phyloP scores from a whole-genome alignment of 2,329 filamentous ascomycete genomes.

The Elsinoe ampelina region DNA sequence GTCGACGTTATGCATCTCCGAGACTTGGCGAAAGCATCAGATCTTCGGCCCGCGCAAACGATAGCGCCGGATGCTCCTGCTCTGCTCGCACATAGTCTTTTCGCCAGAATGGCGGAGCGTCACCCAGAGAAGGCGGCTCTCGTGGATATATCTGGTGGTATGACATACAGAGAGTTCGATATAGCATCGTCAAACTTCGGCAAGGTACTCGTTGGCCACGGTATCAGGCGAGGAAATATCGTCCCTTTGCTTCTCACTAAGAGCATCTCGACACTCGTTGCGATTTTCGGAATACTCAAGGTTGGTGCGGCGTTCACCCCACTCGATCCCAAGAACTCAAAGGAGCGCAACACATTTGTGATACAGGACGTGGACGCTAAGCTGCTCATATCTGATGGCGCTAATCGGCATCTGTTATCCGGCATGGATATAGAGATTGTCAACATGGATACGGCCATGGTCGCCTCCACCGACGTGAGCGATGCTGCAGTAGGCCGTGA shows the following conservation, averaged over 20 bases:
- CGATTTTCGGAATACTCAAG: conserved; percentile 25
- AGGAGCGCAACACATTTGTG: conserved; percentile 19
- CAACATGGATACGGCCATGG: not conserved
- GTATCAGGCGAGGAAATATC: conserved; percentile 12
- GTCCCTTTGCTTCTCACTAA: conserved; percentile 23
- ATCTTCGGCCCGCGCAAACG: not conserved
- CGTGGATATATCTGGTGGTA: conserved; percentile 21
- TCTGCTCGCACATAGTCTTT: conserved; percentile 8
- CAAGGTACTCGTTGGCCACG: conserved; percentile 13
- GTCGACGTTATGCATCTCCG: not conserved
- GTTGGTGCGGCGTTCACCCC: conserved; percentile 23
- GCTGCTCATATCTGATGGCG: not conserved
- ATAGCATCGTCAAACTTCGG: conserved; percentile 18
- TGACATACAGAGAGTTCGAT: conserved; percentile 23
- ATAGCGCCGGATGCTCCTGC: not conserved
- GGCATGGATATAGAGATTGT: not conserved
- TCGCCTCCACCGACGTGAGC: no score
- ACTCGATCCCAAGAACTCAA: conserved; percentile 23
- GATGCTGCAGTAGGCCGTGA: not conserved
- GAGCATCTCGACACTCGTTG: conserved; percentile 22
- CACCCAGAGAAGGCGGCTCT: conserved; percentile 21
- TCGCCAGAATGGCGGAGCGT: conserved; percentile 17
- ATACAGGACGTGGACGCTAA: conserved; percentile 17
- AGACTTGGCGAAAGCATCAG: not conserved
- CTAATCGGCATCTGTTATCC: not conserved